phyloP scores from a whole-genome alignment of 306 rosid genomes.

The Ammopiptanthus mongolicus region DNA sequence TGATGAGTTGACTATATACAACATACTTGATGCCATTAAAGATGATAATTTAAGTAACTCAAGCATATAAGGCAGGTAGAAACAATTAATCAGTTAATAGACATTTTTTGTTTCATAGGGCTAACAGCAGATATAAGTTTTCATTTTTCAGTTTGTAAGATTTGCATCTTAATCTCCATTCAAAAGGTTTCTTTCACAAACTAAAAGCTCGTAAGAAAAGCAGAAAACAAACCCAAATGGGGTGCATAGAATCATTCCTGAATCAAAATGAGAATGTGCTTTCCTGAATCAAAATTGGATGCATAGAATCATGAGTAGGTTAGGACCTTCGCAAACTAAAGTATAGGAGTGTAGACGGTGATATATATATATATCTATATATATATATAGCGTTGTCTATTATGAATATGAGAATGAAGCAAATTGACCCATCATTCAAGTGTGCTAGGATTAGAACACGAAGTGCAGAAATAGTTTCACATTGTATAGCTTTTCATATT shows the following conservation, averaged over 20 bases:
- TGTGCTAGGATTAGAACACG: not conserved
- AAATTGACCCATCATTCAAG: not conserved
- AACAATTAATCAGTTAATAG: not conserved
- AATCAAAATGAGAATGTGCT: too few species aligned
- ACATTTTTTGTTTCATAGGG: not conserved
- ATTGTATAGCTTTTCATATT: too few species aligned
- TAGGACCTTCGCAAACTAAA: not conserved
- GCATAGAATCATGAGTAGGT: not conserved
- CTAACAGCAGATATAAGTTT: not conserved
- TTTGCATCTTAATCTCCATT: not conserved
- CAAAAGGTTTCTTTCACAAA: not conserved
- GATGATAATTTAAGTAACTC: not conserved
- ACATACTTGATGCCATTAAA: not conserved
- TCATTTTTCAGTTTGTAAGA: not conserved
- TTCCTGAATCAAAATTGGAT: not conserved
- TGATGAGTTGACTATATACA: slow-evolving; percentile 9
- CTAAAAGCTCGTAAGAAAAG: not conserved
- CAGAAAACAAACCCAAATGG: slow-evolving; percentile 6
- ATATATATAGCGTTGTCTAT: too few species aligned
- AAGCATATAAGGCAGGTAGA: not conserved
- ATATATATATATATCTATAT: too few species aligned
- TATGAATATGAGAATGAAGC: too few species aligned
- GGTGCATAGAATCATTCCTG: not conserved
- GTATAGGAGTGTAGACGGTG: not conserved
- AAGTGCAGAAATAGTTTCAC: too few species aligned